Base-by-base conservation (phyloP, 768 basidiomycete genomes). In the Psilocybe sp. region DNA sequence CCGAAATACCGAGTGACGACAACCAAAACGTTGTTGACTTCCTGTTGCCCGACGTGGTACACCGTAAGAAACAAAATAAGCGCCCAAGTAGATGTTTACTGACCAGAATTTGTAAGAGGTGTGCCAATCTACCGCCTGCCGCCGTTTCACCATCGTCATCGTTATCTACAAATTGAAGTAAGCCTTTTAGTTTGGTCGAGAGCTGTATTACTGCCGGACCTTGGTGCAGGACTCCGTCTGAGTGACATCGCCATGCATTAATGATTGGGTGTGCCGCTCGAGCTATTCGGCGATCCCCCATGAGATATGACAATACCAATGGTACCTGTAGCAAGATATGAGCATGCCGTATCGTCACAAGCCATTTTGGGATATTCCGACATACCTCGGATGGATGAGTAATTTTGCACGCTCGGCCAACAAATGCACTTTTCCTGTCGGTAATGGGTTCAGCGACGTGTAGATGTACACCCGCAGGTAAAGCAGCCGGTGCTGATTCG, bases 81-180 rank as follows among this genome's bases (percentile, higher is more conserved):
- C 28, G 9, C 15, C 31, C 16, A 40, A 41, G 18, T 28, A 42
- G 18, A 31, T 12, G 19, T 9, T 32, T 35, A 60, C 81, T 44
- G 51, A 91, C 91, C 41, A 97, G 64, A 40, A 96, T 92, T 54
- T 94, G 92, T 4, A 99, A 69, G 1, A 99, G 76, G 65, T 98
- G 95, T 1, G 92, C 92, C 16, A 98, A 69, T 14, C 96, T 80
- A 38, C 88, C 84, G 4, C 96, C 96, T 15, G 96, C 96, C 1
- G 92, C 93, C 0, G 88, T 84, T 70, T 99, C 96, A 1, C 94
- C 92, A 50, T 98, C 90, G 52, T 98, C 95, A 49, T 95, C 92
- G 51, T 97, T 95, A 61, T 98, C 95, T 92, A 40, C 16, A 18
- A 12, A 16, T 34, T 12, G 4, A 36, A 14, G 16, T 51, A 16